Evolutionary conservation across 2,329 filamentous ascomycete species (phyloP).

Genomic region (Epichloe hybrida): DNA sequence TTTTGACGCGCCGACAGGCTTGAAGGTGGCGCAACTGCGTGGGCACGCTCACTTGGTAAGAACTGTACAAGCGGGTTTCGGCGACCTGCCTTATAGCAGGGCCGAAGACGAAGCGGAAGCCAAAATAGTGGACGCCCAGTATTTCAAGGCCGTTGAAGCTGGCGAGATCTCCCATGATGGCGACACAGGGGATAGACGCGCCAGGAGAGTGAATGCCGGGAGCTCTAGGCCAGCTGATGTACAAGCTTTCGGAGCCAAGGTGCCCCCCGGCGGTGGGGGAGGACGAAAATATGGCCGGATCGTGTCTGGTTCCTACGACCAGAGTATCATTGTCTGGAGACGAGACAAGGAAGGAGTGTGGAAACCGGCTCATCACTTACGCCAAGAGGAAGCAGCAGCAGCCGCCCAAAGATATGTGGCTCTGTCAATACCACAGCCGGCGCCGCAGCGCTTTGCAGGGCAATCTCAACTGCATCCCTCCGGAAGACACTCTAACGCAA

Average conservation of each 20-base stretch:
- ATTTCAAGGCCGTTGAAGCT: slow-evolving; percentile 46
- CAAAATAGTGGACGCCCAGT: slow-evolving; percentile 56
- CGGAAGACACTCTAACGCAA: not conserved
- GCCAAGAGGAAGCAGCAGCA: slow-evolving; percentile 56
- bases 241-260: slow-evolving; percentile 66
- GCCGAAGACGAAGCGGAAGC: slow-evolving; percentile 64
- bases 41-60: slow-evolving; percentile 78
- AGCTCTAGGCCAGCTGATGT: slow-evolving; percentile 65
- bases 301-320: slow-evolving; percentile 91
- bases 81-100: slow-evolving; percentile 68
- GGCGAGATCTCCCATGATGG: slow-evolving; percentile 30
- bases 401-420: slow-evolving; percentile 27
- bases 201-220: slow-evolving; percentile 49
- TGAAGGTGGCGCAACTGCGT: slow-evolving; percentile 77
- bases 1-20: slow-evolving; percentile 72
- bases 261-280: slow-evolving; percentile 89
- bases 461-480: not conserved
- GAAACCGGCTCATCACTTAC: slow-evolving; percentile 61
- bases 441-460: not conserved
- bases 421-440: not conserved
- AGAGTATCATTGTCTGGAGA: slow-evolving; percentile 91
- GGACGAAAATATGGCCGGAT: slow-evolving; percentile 87
- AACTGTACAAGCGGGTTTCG: slow-evolving; percentile 90
- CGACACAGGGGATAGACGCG: slow-evolving; percentile 20
- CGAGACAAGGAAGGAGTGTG: slow-evolving; percentile 74